Conservation (phyloP, 352 stramenopile genomes). For the Globisporangium megalacanthum region DNA sequence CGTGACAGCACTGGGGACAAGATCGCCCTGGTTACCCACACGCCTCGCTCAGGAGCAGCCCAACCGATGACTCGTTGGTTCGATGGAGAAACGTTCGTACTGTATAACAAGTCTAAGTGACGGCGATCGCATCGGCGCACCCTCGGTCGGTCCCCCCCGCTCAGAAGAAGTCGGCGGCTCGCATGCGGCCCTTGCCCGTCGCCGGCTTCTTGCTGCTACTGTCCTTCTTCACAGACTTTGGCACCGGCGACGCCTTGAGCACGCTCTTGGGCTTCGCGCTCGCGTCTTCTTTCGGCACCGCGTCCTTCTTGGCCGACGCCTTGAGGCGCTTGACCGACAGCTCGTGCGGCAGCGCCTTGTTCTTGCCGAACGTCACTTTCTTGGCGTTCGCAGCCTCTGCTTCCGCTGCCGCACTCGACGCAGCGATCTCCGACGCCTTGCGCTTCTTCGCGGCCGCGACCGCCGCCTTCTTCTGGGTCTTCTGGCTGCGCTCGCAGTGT, state of each 20-base stretch:
- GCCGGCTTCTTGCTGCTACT: conserved; percentile 34
- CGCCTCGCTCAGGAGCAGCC: too few species aligned
- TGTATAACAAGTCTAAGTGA: conserved; percentile 1
- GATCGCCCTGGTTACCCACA: neutral
- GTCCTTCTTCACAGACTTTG: conserved; percentile 26
- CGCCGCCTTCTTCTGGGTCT: conserved; percentile 53
- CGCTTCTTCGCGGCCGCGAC: conserved; percentile 52
- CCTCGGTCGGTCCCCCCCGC: neutral
- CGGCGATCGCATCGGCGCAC: neutral
- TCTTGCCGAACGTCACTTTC: conserved; percentile 86
- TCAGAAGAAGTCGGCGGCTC: conserved; percentile 72
- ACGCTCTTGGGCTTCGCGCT: conserved; percentile 79
- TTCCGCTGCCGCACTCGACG: conserved; percentile 20
- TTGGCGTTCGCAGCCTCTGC: conserved; percentile 34
- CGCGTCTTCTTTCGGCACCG: conserved; percentile 37
- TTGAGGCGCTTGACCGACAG: conserved; percentile 82
- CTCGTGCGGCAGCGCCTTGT: conserved; percentile 68
- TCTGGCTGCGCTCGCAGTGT: conserved; percentile 66
- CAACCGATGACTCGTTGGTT: too few species aligned
- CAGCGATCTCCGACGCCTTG: conserved; percentile 42
- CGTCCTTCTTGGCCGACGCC: conserved; percentile 63
- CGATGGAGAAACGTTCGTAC: too few species aligned
- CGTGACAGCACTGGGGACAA: neutral
- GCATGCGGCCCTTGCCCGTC: conserved; percentile 42
- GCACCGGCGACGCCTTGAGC: conserved; percentile 42